phyloP scores from a whole-genome alignment of 805 yeast species.

The Ogataea trehalophila region DNA sequence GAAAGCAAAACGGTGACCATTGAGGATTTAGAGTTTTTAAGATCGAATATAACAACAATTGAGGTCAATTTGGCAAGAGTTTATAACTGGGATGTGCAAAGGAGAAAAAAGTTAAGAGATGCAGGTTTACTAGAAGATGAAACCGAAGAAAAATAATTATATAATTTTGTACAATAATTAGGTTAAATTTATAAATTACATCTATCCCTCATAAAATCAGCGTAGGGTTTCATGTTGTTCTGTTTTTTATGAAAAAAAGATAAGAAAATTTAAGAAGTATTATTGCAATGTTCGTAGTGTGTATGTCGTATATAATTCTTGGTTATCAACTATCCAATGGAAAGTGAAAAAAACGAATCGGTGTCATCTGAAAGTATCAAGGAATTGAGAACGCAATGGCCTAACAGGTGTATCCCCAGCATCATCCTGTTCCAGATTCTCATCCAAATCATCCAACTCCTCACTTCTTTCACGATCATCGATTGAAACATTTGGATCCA shows the following conservation, averaged over 20 bases:
- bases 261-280: neutral
- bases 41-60: conserved; percentile 93
- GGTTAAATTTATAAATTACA: conserved; percentile 5
- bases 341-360: conserved; percentile 7
- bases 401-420: conserved; percentile 54
- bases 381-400: conserved; percentile 54
- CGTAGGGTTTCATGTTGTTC: neutral
- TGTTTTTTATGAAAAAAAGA: neutral
- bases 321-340: neutral
- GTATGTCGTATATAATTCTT: conserved; percentile 3
- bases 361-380: conserved; percentile 50
- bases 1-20: conserved; percentile 56
- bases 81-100: conserved; percentile 83
- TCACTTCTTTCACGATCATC: conserved; percentile 4
- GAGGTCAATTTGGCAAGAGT: conserved; percentile 95
- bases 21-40: conserved; percentile 78
- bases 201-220: neutral
- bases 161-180: neutral
- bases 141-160: conserved; percentile 7
- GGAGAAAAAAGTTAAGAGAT: conserved; percentile 48
- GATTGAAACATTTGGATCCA: neutral
- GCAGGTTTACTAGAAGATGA: conserved; percentile 20
- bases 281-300: neutral
- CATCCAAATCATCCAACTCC: conserved; percentile 3
- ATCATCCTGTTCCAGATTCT: conserved; percentile 25